Evolutionary conservation across 202 grass and related monocot genomes (phyloP), one percentile per base, ranked within the genome.

Genomic region (Hordeum pubiflorum): DNA sequence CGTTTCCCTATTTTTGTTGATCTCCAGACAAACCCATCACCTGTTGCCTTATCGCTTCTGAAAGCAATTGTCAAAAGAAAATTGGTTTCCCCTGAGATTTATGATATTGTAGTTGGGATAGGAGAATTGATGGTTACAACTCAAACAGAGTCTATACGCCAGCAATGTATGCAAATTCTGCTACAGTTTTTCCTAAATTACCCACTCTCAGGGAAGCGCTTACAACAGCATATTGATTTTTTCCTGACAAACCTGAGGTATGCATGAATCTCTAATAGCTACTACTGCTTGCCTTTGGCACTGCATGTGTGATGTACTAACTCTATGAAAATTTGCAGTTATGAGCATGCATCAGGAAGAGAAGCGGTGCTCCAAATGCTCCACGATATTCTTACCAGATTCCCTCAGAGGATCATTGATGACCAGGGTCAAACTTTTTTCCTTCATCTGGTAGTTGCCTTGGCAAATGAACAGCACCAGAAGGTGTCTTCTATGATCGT

Each of bases 201-300:
- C 81, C 84, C 40, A 54, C 90, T 98, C 76, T 93, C 92, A 24
- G 90, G 94, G 75, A 94, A 98, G 85, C 81, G 90, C 31, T 60
- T 98, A 80, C 89, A 93, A 36, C 95, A 98, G 67, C 95, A 98
- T 89, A 84, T 94, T 86, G 95, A 98, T 76, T 98, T 97, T 83
- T 89, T 98, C 76, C 82, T 98, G 15, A 63, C 84, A 62, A 98
- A 98, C 84, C 84, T 98, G 63, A 93, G 92, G 95, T 85, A 92
- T 73, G 85, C 61, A 90, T 58, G 80, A 67, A 84, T 82, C 29
- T 79, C 11, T 21, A 15, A 15, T 69, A 72, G 17, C 7, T 78
- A 27, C 46, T 50, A 50, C 46, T 50, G 14, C 74, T 66, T 68
- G 34, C 22, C 24, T 74, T 78, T 46, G 43, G 57, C 37, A 54